These are phyloP conservation scores for Phytopythium ostracodes DNA, from an alignment of 352 stramenopile genomes.

Conservation along the genomic window DNA sequence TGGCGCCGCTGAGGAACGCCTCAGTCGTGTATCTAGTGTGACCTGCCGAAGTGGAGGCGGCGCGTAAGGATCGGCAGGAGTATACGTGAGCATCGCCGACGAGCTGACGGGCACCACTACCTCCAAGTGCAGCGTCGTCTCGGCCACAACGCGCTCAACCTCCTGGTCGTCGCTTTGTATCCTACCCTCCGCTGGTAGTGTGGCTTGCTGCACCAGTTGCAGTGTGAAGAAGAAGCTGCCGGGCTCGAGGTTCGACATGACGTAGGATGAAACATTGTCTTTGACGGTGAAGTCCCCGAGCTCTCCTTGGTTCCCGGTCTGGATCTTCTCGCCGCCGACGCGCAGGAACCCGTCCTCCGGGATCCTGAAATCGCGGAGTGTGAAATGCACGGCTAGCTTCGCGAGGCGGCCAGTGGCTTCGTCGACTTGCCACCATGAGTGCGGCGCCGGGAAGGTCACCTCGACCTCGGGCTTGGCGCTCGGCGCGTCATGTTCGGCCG, in stretches of 20 bases:
- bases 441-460: constrained; percentile 32
- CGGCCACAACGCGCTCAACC: constrained; percentile 1
- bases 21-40: neutral
- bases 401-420: constrained; percentile 10
- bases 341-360: constrained; percentile 35
- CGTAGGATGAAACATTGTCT: constrained; percentile 12
- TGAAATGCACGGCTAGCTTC: constrained; percentile 22
- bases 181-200: neutral
- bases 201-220: constrained; percentile 12
- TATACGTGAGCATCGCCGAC: constrained; percentile 10
- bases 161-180: neutral
- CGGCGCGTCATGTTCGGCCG: neutral
- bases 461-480: neutral
- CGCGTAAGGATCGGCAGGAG: neutral
- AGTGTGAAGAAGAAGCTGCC: constrained; percentile 49
- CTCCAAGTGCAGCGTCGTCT: constrained; percentile 37
- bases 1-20: neutral
- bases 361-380: constrained; percentile 22
- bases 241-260: constrained; percentile 25
- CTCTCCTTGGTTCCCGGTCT: constrained; percentile 11
- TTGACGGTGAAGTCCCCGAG: neutral
- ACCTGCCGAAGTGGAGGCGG: neutral
- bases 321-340: constrained; percentile 31
- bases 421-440: constrained; percentile 29
- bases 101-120: constrained; percentile 27